phyloP scores from a whole-genome alignment of 768 basidiomycete genomes.

The Agrocybe chaxingu region DNA sequence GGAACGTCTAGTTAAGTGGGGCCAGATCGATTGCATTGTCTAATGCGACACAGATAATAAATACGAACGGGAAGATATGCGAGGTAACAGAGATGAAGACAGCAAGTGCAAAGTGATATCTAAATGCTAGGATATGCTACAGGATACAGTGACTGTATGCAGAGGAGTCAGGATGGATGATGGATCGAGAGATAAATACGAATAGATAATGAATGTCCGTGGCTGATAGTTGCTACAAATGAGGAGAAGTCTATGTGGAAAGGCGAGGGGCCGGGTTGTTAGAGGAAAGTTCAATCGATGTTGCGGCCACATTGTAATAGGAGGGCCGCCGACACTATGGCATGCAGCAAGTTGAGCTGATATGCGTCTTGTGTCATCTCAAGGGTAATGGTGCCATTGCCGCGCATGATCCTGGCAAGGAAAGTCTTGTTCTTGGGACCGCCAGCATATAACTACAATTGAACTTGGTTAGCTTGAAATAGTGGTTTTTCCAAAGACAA shows the following conservation, averaged over 20 bases:
- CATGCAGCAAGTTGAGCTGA: constrained; percentile 51
- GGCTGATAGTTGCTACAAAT: neutral
- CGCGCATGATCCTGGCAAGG: constrained; percentile 49
- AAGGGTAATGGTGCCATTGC: constrained; percentile 41
- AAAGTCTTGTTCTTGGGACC: constrained; percentile 31
- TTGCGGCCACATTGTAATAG: constrained; percentile 60
- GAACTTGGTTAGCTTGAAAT: neutral
- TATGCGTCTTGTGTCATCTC: constrained; percentile 57
- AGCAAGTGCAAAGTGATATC: no score
- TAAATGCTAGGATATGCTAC: no score
- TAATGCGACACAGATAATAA: no score
- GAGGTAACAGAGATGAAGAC: no score
- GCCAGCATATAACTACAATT: constrained; percentile 44
- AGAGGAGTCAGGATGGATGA: neutral
- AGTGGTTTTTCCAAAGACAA: neutral
- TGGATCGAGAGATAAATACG: neutral
- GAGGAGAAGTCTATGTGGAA: neutral
- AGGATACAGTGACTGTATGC: no score
- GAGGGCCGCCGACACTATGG: constrained; percentile 46
- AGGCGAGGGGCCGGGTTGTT: neutral
- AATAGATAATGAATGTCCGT: neutral
- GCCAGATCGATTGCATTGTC: no score
- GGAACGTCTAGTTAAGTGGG: no score
- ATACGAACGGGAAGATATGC: no score
- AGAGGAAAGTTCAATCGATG: constrained; percentile 42